Conservation (phyloP, 169 alveolate genomes). For the Besnoitia besnoiti region DNA sequence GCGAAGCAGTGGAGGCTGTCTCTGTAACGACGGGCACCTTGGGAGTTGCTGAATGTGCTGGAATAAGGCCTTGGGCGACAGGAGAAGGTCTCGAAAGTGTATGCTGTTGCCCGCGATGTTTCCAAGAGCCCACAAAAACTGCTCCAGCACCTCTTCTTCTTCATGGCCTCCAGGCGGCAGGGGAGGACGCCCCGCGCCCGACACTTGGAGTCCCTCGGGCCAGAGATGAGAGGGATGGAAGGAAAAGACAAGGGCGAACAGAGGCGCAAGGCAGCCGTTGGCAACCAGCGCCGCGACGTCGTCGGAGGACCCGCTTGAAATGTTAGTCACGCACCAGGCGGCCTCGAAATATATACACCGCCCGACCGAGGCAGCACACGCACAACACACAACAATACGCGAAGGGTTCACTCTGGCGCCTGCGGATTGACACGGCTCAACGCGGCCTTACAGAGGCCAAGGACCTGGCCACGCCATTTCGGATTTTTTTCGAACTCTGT, state of each 20-base stretch:
- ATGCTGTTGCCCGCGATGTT: conserved; percentile 97
- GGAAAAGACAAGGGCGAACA: conserved; percentile 43
- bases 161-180: not conserved
- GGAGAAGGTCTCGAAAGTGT: conserved; percentile 88
- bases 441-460: not conserved
- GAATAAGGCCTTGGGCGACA: conserved; percentile 53
- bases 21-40: not conserved
- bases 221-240: conserved; percentile 37
- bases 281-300: conserved; percentile 55
- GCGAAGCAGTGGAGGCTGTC: conserved; percentile 39
- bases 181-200: conserved; percentile 15
- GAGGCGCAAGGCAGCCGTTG: conserved; percentile 26
- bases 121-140: conserved; percentile 98
- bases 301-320: conserved; percentile 53
- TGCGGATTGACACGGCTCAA: not conserved
- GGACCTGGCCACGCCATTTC: not conserved
- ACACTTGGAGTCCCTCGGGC: not conserved
- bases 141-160: conserved; percentile 93
- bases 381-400: not conserved
- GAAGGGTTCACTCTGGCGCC: not conserved
- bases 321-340: conserved; percentile 61
- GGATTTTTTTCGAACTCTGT: not conserved
- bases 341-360: conserved; percentile 37
- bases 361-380: no score
- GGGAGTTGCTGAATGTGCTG: conserved; percentile 39